These are phyloP conservation scores for Aspergillus sclerotioniger DNA, from an alignment of 495 filamentous ascomycete species.

Conservation along the genomic window DNA sequence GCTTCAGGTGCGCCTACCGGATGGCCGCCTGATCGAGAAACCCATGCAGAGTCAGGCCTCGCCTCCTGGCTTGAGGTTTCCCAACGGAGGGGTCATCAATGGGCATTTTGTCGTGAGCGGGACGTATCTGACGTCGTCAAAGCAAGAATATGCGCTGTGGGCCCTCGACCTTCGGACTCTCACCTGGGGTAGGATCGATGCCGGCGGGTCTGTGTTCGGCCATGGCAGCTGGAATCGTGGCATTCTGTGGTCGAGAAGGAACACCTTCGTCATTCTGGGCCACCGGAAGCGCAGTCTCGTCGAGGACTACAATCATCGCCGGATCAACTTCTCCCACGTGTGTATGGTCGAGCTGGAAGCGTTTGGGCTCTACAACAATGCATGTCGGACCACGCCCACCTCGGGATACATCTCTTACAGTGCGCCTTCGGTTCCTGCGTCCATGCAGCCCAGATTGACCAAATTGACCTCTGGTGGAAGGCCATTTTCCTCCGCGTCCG, in stretches of 20 bases:
- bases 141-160: slow-evolving; percentile 98
- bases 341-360: slow-evolving; percentile 96
- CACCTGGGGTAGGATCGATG: slow-evolving; percentile 94
- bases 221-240: slow-evolving; percentile 97
- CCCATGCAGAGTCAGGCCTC: slow-evolving; percentile 84
- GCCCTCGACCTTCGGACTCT: slow-evolving; percentile 83
- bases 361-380: slow-evolving; percentile 95
- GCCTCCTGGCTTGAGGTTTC: slow-evolving; percentile 89
- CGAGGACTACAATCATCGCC: slow-evolving; percentile 95
- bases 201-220: slow-evolving; percentile 87
- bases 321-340: slow-evolving; percentile 95
- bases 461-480: slow-evolving; percentile 70
- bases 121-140: slow-evolving; percentile 94
- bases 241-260: slow-evolving; percentile 86
- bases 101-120: slow-evolving; percentile 96
- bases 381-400: slow-evolving; percentile 69
- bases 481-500: slow-evolving; percentile 64
- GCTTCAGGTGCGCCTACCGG: slow-evolving; percentile 79
- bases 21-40: slow-evolving; percentile 83
- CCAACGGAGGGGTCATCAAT: slow-evolving; percentile 90
- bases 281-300: slow-evolving; percentile 91
- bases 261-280: slow-evolving; percentile 91
- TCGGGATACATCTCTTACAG: slow-evolving; percentile 80
- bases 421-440: slow-evolving; percentile 59
- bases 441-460: slow-evolving; percentile 55